A percentile compares a stretch with the other conserved stretches of the same genome.
Evolutionary conservation across 2,329 filamentous ascomycete genomes (phyloP).

Genomic region (Cladorrhinum sp.): DNA sequence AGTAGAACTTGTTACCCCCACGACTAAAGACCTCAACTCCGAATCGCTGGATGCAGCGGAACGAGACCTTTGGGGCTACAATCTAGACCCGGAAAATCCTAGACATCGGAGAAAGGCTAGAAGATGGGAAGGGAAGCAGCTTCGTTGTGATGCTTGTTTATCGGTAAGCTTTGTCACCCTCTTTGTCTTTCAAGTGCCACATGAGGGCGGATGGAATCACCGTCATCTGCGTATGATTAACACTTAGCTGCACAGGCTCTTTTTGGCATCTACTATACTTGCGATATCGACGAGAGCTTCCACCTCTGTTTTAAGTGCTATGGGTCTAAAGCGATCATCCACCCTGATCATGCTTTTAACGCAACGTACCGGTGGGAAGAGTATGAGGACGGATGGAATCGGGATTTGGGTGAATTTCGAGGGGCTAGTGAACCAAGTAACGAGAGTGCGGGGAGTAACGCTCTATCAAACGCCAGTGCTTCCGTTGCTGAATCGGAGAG

Average conservation of each 20-base stretch:
- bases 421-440: too few species aligned
- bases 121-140: neutral
- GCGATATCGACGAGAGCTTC: neutral
- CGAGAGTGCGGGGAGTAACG: too few species aligned
- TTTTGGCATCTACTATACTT: neutral
- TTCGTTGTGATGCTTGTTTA: constrained; percentile 1
- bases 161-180: neutral
- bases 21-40: neutral
- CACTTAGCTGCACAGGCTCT: too few species aligned
- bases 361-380: neutral
- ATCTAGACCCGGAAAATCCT: neutral
- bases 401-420: too few species aligned
- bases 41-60: neutral
- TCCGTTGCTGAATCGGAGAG: too few species aligned
- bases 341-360: neutral
- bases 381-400: neutral
- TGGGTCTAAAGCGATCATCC: neutral
- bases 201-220: neutral
- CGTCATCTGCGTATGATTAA: neutral
- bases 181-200: neutral
- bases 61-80: neutral
- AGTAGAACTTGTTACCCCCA: constrained; percentile 1
- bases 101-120: neutral
- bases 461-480: too few species aligned
- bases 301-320: constrained; percentile 4